phyloP scores from a whole-genome alignment of 2,329 filamentous ascomycete genomes.

The Cladophialophora chaetospira region DNA sequence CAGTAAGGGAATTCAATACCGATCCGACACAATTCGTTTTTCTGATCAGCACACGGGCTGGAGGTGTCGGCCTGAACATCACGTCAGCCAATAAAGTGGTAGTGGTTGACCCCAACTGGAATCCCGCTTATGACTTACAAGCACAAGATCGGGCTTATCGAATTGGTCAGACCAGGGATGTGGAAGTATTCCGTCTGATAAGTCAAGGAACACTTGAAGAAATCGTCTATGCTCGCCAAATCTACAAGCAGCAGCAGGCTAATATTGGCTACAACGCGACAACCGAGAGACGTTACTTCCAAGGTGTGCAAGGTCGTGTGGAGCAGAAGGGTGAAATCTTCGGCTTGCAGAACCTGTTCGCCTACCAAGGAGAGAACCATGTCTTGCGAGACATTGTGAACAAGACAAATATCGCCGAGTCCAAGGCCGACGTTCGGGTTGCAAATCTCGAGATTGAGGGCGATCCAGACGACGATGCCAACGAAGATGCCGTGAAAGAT shows the following conservation, averaged over 20 bases:
- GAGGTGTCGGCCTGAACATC: conserved; percentile 92
- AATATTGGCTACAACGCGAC: conserved; percentile 96
- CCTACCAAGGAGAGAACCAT: conserved; percentile 71
- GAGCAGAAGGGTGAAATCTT: conserved; percentile 92
- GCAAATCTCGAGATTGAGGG: conserved; percentile 72
- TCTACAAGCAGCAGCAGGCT: conserved; percentile 98
- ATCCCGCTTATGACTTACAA: conserved; percentile 90
- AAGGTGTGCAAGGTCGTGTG: conserved; percentile 82
- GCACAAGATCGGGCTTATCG: conserved; percentile 95
- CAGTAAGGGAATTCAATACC: conserved; percentile 89
- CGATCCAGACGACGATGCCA: conserved; percentile 50
- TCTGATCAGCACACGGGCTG: conserved; percentile 89
- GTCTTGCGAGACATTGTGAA: conserved; percentile 94
- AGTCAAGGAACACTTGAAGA: conserved; percentile 93
- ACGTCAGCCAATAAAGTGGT: conserved; percentile 98
- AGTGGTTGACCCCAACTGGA: conserved; percentile 97
- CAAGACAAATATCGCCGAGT: conserved; percentile 96
- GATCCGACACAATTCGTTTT: conserved; percentile 90
- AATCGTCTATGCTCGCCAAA: conserved; percentile 93
- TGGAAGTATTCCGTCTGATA: conserved; percentile 91
- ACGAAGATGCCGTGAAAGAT: conserved; percentile 30
- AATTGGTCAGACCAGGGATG: conserved; percentile 88
- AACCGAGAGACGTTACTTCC: conserved; percentile 90
- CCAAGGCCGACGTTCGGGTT: conserved; percentile 78
- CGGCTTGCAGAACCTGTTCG: conserved; percentile 82